These are phyloP conservation scores for Amylocarpus encephaloides DNA, from an alignment of 2,329 filamentous ascomycete species.

Conservation along the genomic window DNA sequence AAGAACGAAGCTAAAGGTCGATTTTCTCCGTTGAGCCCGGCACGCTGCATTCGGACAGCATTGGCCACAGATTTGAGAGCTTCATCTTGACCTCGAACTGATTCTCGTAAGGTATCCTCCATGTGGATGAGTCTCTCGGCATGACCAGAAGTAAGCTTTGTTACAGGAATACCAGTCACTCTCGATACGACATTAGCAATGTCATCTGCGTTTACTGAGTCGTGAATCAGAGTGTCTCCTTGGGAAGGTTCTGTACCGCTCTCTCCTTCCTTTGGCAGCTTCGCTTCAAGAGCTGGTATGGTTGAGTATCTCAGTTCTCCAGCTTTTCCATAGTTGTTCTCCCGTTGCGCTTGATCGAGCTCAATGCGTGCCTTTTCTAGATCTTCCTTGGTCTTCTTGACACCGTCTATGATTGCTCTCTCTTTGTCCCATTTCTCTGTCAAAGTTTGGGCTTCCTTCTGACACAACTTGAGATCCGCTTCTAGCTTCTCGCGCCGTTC, in stretches of 20 bases:
- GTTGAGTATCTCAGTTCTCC: slow-evolving; percentile 83
- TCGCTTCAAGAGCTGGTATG: slow-evolving; percentile 74
- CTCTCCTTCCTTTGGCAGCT: slow-evolving; percentile 67
- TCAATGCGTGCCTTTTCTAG: slow-evolving; percentile 80
- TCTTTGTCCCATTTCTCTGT: slow-evolving; percentile 89
- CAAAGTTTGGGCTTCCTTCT: slow-evolving; percentile 68
- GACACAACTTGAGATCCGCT: slow-evolving; percentile 64
- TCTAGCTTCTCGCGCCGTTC: slow-evolving; percentile 86
- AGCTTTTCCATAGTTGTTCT: slow-evolving; percentile 84
- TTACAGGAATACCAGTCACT: slow-evolving; percentile 86
- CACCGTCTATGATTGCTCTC: slow-evolving; percentile 72
- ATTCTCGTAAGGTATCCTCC: slow-evolving; percentile 80
- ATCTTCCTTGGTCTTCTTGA: slow-evolving; percentile 84
- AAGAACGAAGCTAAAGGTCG: slow-evolving; percentile 91
- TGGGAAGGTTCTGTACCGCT: slow-evolving; percentile 28
- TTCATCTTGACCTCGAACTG: slow-evolving; percentile 89
- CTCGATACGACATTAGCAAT: slow-evolving; percentile 88
- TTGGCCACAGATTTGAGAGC: slow-evolving; percentile 86
- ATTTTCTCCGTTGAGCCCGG: slow-evolving; percentile 86
- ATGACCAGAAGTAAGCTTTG: slow-evolving; percentile 87
- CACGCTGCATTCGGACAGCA: slow-evolving; percentile 88
- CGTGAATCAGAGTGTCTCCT: slow-evolving; percentile 65
- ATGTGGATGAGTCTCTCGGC: slow-evolving; percentile 93
- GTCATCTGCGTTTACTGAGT: slow-evolving; percentile 91
- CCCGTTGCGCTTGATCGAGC: slow-evolving; percentile 78